Percentiles rank a stretch among this genome's conserved stretches.
phyloP scores from a whole-genome alignment of 169 alveolate species.

The Plasmodium yoelii region DNA sequence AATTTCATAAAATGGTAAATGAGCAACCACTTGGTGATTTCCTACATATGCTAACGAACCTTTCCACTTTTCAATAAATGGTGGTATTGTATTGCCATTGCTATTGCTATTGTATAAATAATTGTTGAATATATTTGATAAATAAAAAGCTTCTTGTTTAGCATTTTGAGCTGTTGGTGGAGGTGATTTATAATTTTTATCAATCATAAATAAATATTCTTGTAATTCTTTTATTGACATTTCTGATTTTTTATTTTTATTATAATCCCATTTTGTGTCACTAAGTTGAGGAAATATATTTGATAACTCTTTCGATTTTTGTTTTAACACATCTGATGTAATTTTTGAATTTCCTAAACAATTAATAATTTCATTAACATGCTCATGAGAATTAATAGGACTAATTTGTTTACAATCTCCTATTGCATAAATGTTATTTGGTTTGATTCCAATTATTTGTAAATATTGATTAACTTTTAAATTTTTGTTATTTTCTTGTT shows the following conservation, averaged over 20 bases:
- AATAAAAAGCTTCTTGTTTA: slow-evolving; percentile 82
- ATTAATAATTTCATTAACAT: slow-evolving; percentile 62
- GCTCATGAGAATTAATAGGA: slow-evolving; percentile 78
- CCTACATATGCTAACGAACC: slow-evolving; percentile 88
- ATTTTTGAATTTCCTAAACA: slow-evolving; percentile 12
- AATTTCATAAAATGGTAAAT: slow-evolving; percentile 77
- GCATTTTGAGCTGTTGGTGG: slow-evolving; percentile 88
- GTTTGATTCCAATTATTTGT: slow-evolving; percentile 74
- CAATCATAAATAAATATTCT: slow-evolving; percentile 77
- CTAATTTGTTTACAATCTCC: slow-evolving; percentile 84
- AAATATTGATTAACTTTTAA: slow-evolving; percentile 80
- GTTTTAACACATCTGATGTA: slow-evolving; percentile 60
- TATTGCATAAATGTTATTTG: slow-evolving; percentile 78
- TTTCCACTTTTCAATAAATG: slow-evolving; percentile 83
- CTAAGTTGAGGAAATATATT: slow-evolving; percentile 81
- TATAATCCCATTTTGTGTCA: slow-evolving; percentile 74
- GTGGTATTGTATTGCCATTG: slow-evolving; percentile 34
- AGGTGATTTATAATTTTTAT: slow-evolving; percentile 79
- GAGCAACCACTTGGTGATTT: slow-evolving; percentile 78
- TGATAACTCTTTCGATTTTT: slow-evolving; percentile 29
- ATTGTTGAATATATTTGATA: slow-evolving; percentile 79
- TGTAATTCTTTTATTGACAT: slow-evolving; percentile 57
- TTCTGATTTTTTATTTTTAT: slow-evolving; percentile 68
- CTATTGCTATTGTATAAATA: slow-evolving; percentile 2
- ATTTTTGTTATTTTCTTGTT: slow-evolving; percentile 77